Base-by-base conservation (phyloP, 805 yeast genomes). In the Ogataea methanolica region DNA sequence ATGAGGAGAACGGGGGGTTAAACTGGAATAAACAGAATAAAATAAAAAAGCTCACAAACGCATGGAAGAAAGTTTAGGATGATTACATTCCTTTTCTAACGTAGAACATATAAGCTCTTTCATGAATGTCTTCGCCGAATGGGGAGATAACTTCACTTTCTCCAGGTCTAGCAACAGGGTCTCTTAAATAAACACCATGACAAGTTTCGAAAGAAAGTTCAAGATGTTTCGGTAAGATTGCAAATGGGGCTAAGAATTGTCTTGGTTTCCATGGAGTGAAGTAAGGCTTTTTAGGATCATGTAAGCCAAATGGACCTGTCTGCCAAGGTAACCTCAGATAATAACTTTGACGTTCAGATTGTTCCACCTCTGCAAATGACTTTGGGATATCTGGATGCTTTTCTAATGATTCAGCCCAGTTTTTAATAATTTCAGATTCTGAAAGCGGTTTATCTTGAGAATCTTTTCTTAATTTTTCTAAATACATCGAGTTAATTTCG, bases 261-360 rank as follows among this genome's bases (percentile, higher is more conserved):
- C 97, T 85, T 55, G 97, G 95, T 50, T 83, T 78, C 97, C 97
- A 94, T 44, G 99, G 99, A 2, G 98, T 89, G 74, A 92, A 94
- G 69, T 85, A 94, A 4, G 91, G 79, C 70, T 87, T 90, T 16
- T 73, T 61, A 15, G 90, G 84, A 45, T 88, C 85, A 55, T 80
- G 68, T 59, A 96, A 83, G 21, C 98, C 98, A 66, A 76, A 89
- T 52, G 86, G 74, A 41, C 82, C 79, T 48, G 74, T 75, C 68
- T 89, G 96, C 91, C 94, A 88, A 47, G 96, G 96, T 49, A 90
- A 72, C 34, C 71, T 59, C 43, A 88, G 76, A n/a, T 69, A 65
- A 31, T 64, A 63, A 2, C 33, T 6, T 26, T 26, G 36, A 33
- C 69, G 68, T 36, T 54, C 54, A 49, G 66, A 68, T 49, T 63